A percentile compares a stretch with the other conserved stretches of the same genome.
These are phyloP conservation scores for Venustampulla echinocandica DNA, from an alignment of 495 filamentous ascomycete genomes.

Conservation along the genomic window DNA sequence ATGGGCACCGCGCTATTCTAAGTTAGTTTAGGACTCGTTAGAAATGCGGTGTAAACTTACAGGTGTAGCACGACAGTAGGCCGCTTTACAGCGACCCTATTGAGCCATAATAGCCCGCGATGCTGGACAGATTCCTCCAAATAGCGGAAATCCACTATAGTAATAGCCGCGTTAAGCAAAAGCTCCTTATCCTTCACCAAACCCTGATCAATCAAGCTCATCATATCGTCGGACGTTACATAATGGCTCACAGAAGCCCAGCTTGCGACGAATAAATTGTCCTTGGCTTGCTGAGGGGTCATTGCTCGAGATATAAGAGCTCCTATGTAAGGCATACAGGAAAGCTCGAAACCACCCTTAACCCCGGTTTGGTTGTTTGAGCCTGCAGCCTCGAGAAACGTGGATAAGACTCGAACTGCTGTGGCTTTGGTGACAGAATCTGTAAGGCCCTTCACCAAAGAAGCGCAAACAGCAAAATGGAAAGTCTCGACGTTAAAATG, in stretches of 20 bases:
- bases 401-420: slow-evolving; percentile 46
- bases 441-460: slow-evolving; percentile 50
- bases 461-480: slow-evolving; percentile 53
- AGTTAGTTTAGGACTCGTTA: neutral
- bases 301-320: slow-evolving; percentile 39
- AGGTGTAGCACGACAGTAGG: slow-evolving; percentile 42
- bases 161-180: slow-evolving; percentile 45
- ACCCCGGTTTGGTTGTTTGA: slow-evolving; percentile 23
- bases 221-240: slow-evolving; percentile 28
- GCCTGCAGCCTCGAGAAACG: slow-evolving; percentile 50
- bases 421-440: slow-evolving; percentile 47
- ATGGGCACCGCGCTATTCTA: slow-evolving; percentile 29
- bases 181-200: slow-evolving; percentile 45
- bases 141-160: slow-evolving; percentile 48
- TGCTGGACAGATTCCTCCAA: slow-evolving; percentile 46
- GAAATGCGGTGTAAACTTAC: slow-evolving; percentile 32
- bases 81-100: slow-evolving; percentile 35
- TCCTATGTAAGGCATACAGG: slow-evolving; percentile 40
- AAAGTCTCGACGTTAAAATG: slow-evolving; percentile 55
- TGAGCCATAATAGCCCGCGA: slow-evolving; percentile 43
- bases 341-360: slow-evolving; percentile 26
- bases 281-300: slow-evolving; percentile 38
- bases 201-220: slow-evolving; percentile 33
- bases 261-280: slow-evolving; percentile 43
- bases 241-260: slow-evolving; percentile 1